Conservation (phyloP, 257 asterid species). For the Solanum pinnatisectum region DNA sequence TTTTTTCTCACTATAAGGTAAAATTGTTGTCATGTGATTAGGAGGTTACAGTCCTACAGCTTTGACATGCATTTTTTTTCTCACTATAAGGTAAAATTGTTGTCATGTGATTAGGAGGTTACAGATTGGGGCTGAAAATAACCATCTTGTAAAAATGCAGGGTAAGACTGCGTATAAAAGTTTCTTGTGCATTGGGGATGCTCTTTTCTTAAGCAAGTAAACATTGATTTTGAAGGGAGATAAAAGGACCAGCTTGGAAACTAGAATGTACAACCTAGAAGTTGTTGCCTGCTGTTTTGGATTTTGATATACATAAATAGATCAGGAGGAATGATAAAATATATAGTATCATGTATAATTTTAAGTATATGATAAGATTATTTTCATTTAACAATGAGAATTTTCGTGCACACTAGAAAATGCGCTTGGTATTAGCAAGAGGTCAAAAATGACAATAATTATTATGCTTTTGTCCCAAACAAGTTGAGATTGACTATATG, state of each 20-base stretch:
- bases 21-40: fast-evolving
- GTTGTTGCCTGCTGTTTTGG: not conserved
- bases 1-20: not conserved
- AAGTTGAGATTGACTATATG: not conserved
- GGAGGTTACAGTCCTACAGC: too few species aligned
- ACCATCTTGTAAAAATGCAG: too few species aligned
- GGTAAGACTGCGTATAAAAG: too few species aligned
- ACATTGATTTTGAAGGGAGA: not conserved
- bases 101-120: fast-evolving
- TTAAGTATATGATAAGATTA: not conserved
- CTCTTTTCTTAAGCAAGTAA: not conserved
- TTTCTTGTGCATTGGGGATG: not conserved
- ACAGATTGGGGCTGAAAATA: too few species aligned
- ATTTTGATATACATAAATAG: not conserved
- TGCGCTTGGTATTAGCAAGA: not conserved
- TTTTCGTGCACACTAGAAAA: not conserved
- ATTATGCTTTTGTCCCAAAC: not conserved
- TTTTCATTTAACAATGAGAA: not conserved
- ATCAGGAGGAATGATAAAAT: not conserved
- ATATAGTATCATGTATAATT: not conserved
- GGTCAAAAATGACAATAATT: not conserved
- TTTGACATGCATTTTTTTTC: not conserved
- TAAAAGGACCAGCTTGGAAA: not conserved
- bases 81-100: not conserved
- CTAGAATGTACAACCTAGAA: not conserved